Conservation (phyloP, 768 basidiomycete genomes). For the Mycena maculata region DNA sequence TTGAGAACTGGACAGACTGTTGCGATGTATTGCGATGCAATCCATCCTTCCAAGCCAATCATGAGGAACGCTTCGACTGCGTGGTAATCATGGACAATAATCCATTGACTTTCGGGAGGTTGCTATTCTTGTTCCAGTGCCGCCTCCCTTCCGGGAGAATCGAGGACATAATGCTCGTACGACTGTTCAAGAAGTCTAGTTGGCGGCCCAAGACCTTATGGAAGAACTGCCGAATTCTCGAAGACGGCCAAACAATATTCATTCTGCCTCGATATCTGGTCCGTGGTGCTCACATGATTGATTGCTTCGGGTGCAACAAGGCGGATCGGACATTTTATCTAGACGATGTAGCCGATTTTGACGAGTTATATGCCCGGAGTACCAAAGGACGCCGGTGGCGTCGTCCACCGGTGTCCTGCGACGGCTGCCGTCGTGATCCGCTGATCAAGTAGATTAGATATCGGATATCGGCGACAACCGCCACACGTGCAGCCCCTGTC, state of each 20-base stretch:
- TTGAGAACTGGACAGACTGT: constrained; percentile 19
- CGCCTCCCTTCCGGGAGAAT: neutral
- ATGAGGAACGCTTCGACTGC: constrained; percentile 24
- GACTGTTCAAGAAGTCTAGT: constrained; percentile 9
- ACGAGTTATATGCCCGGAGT: too few species aligned
- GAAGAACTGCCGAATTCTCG: constrained; percentile 19
- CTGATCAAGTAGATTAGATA: too few species aligned
- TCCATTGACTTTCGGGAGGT: neutral
- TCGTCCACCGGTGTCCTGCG: too few species aligned
- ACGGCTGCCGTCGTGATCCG: too few species aligned
- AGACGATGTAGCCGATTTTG: constrained; percentile 15
- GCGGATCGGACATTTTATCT: constrained; percentile 7
- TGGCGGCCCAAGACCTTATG: constrained; percentile 25
- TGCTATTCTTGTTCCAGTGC: constrained; percentile 13
- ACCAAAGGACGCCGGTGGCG: too few species aligned
- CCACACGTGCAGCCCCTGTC: too few species aligned
- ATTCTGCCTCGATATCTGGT: constrained; percentile 24
- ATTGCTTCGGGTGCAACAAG: constrained; percentile 9
- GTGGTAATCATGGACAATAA: constrained; percentile 13
- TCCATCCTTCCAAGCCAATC: constrained; percentile 13
- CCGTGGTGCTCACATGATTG: constrained; percentile 20
- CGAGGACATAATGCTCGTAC: constrained; percentile 20
- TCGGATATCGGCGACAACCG: too few species aligned
- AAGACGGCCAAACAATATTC: constrained; percentile 14
- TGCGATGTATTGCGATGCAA: constrained; percentile 32